Evolutionary conservation across 2,329 filamentous ascomycete species (phyloP), one percentile per base, ranked within the genome.

Genomic region (Diaporthe amygdali): DNA sequence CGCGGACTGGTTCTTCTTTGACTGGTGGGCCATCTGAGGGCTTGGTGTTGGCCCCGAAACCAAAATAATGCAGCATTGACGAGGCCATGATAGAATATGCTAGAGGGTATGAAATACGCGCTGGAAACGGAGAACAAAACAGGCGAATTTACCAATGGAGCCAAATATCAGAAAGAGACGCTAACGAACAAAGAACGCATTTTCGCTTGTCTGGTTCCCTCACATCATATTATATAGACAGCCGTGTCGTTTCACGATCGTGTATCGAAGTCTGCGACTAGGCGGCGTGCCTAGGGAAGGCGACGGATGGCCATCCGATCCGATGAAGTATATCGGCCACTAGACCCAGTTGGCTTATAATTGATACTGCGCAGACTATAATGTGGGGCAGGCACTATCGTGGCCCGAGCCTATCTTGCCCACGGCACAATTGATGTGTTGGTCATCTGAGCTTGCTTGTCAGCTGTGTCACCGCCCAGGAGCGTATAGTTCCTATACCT

Each of bases 21-120:
- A 55, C 83, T 75, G 51, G 74, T 75, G 74, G 80, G 77, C 72
- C 51, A 9, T 68, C 51, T 8, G 14, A 41, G 39, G 66, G 54
- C 49, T 67, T 67, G 5, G 64, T 30, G 34, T 47, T 46, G 9
- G 49, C 49, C 1, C 47, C 22, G 46, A 73, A 72, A 68, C 66
- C 66, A 34, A 68, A 46, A 37, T 68, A 68, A 47, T 55, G 66
- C 52, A 68, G 44, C 41, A 68, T 47, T 46, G 47, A 52, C 52
- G 66, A 56, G 51, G 66, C 51, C 66, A 68, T 68, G 34, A 46
- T 55, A 47, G 59, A 44, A n/a, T 25, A 20, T 7, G 27, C 30
- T 30, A 8, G 15, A 46, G 5, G 7, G 30, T 41, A 7, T 49
- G 20, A 30, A 47, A 41, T 0, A 39, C n/a, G 14, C 20, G 32